These are phyloP conservation scores for Dactylonectria estremocensis DNA, from an alignment of 2,329 filamentous ascomycete genomes.

Conservation along the genomic window DNA sequence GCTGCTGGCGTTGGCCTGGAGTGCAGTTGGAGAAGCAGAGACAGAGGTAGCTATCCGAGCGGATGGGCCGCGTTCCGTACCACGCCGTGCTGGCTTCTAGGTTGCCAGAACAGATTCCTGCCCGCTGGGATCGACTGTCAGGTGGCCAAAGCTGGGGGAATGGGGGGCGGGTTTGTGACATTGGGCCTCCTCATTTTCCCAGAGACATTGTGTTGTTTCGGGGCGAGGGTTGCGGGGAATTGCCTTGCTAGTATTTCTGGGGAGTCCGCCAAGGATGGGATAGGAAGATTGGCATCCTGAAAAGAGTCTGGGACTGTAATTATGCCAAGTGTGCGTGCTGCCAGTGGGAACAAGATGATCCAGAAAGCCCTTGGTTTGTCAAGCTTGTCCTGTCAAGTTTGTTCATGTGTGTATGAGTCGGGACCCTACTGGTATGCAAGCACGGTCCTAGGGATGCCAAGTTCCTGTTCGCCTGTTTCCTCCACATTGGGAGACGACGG, in stretches of 20 bases:
- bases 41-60: constrained; percentile 12
- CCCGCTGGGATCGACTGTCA: not conserved
- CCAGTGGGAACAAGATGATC: constrained; percentile 7
- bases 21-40: constrained; percentile 7
- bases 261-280: not conserved
- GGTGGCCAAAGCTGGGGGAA: constrained; percentile 20
- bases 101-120: not conserved
- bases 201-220: constrained; percentile 9
- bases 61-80: constrained; percentile 19
- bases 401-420: not conserved
- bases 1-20: constrained; percentile 10
- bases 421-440: constrained; percentile 20
- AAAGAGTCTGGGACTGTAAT: not conserved
- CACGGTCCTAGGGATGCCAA: constrained; percentile 3
- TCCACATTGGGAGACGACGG: constrained; percentile 17
- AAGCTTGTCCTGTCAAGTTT: not conserved
- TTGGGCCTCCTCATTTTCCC: not conserved
- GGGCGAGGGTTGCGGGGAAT: constrained; percentile 16
- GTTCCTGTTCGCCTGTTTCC: constrained; percentile 15
- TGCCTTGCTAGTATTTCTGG: constrained; percentile 1
- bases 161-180: not conserved
- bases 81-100: constrained; percentile 8
- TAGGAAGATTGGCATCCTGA: not conserved
- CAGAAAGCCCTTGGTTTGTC: not conserved
- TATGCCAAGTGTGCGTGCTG: not conserved